Evolutionary conservation across 2,329 filamentous ascomycete genomes (phyloP), one percentile per base, ranked within the genome.

Genomic region (Calonectria fujianensis): DNA sequence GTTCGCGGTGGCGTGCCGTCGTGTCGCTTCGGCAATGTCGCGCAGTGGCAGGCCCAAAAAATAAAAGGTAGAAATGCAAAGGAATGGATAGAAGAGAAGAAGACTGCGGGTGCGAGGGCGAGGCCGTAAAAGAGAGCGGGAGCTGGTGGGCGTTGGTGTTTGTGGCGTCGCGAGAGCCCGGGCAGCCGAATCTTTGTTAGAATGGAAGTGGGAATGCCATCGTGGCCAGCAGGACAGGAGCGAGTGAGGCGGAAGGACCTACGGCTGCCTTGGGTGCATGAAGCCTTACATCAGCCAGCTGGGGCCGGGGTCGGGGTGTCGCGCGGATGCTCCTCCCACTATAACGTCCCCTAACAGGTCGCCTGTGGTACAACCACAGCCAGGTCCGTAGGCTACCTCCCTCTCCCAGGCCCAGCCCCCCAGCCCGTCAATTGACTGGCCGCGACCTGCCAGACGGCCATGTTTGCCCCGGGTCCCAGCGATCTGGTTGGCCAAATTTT

Each of bases 21-120:
- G 70, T 81, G 79, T 80, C 77, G 78, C 69, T 78, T 78, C 74
- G 78, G 77, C 76, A 80, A 81, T 79, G 80, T 80, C 77, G 80
- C 80, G 79, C 77, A 79, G 73, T 59, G 73, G 71, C 72, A 67
- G 73, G 71, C 61, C 52, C 18, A n/a, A 48, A 74, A 74, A 67
- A 70, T 48, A 61, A 66, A 69, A 61, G 66, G 70, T 37, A 54
- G 50, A 61, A 41, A 57, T 70, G 64, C 52, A 77, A 78, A 77
- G 59, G 77, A 77, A 75, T 75, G 75, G 67, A 70, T 71, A 73
- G 69, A 73, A 77, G n/a, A 41, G 57, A 76, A 76, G 57, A 65
- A 70, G 67, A 16, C 70, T 51, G 52, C 45, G 45, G 61, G 74
- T 67, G 73, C 74, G 39, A 52, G 29, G 39, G 29, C 52, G 61